phyloP scores from a whole-genome alignment of 495 filamentous ascomycete species.

The Podospora sp. region DNA sequence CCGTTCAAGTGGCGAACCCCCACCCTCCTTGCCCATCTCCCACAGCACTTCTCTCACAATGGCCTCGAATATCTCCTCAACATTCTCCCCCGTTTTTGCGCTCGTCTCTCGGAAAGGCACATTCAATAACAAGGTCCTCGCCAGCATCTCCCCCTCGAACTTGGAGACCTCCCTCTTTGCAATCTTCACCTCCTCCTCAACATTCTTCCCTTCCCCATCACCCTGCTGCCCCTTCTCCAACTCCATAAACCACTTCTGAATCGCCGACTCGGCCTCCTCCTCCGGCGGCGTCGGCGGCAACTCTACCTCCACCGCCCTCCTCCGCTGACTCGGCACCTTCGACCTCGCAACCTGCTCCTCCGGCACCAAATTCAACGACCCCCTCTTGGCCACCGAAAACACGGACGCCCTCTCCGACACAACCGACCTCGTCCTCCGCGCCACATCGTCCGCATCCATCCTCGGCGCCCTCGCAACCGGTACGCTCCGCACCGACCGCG shows the following conservation, averaged over 20 bases:
- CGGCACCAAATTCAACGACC: conserved; percentile 8
- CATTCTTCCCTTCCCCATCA: background rate
- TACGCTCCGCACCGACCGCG: conserved; percentile 15
- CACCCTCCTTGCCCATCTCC: conserved; percentile 19
- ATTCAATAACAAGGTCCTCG: conserved; percentile 21
- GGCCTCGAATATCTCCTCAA: conserved; percentile 33
- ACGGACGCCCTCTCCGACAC: conserved; percentile 4
- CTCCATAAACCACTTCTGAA: conserved; percentile 25
- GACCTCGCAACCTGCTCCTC: background rate
- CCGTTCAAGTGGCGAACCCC: background rate
- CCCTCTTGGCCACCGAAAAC: conserved; percentile 12
- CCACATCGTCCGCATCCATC: background rate
- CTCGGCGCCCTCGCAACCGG: background rate
- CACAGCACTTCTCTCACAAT: conserved; percentile 28
- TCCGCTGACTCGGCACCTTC: background rate
- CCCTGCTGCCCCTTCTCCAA: conserved; percentile 13
- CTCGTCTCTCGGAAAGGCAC: conserved; percentile 32
- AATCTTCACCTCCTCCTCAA: conserved; percentile 2
- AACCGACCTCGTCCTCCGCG: conserved; percentile 14
- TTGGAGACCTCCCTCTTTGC: conserved; percentile 25
- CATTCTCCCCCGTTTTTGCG: conserved; percentile 32
- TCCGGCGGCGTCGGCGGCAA: conserved; percentile 6
- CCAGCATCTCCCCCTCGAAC: conserved; percentile 26
- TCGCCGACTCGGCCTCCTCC: conserved; percentile 10
- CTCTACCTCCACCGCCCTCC: background rate